Base-by-base conservation (phyloP, 2,329 filamentous ascomycete genomes). In the Karstenula rhodostoma region DNA sequence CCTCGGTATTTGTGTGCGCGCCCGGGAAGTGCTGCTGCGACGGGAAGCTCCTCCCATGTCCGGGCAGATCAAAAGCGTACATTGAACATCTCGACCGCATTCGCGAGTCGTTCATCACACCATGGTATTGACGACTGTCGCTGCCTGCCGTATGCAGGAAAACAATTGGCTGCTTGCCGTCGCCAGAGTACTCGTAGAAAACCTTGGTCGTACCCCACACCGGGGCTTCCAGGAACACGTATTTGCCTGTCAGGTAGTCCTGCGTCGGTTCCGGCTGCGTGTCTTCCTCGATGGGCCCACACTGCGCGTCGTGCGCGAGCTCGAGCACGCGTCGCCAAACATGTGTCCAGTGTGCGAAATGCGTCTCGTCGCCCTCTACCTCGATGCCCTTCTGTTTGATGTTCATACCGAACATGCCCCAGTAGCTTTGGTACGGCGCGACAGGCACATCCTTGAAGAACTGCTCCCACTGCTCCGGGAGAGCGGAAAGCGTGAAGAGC, bases 61-160 rank as follows among this genome's bases (percentile, higher is more conserved):
- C 81, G 0, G 82, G 83, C 10, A 84, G 73, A 65, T 84, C 83
- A 49, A 84, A 82, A 1, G 80, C 80, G 47, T 79, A 80, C 82
- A 84, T 84, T 22, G 76, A 80, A 58, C 80, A 83, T 56, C 74
- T 80, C 68, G 82, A 78, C 22, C 78, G 74, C 80, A 83, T 83
- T 13, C 74, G 71, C 29, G 72, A 58, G 57, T 84, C 77, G 57
- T 84, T 84, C 81, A 85, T 80, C 2, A 85, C 82, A 22, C 82
- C 82, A 55, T 85, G 83, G 55, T 84, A 84, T 65, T 84, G 82
- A 29, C 82, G 69, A 29, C 76, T 74, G 61, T 85, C 83, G 51
- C 78, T 80, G 2, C 82, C 82, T 15, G 80, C 80, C 0, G 80
- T 82, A 60, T 83, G 81, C 5, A 80, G 67, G 63, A 83, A 82